These are phyloP conservation scores for Stephania cephalantha DNA, from an alignment of 164 flowering plant genomes.

Conservation along the genomic window DNA sequence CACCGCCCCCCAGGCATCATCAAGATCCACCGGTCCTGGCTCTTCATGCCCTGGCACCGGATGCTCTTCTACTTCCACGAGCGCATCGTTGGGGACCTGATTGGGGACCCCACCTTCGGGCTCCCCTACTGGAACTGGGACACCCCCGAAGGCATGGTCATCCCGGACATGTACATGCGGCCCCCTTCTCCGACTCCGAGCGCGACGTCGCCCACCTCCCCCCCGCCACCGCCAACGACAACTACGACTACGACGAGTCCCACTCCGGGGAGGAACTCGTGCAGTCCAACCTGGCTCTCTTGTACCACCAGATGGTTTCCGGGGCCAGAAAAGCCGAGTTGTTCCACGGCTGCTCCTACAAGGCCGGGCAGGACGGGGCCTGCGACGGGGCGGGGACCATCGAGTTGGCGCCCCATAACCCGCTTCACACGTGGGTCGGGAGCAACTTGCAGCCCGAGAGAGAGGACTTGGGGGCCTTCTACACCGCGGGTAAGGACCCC, in stretches of 20 bases:
- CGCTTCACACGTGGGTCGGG: slow-evolving; percentile 26
- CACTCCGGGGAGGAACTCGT: slow-evolving; percentile 15
- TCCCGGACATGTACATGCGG: slow-evolving; percentile 17
- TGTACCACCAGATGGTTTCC: slow-evolving; percentile 29
- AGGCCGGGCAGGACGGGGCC: slow-evolving; percentile 15
- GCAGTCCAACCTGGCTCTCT: slow-evolving; percentile 13
- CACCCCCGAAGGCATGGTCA: slow-evolving; percentile 20
- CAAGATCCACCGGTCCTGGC: slow-evolving; percentile 26
- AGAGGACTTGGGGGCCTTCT: slow-evolving; percentile 25
- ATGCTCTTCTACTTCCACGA: slow-evolving; percentile 27
- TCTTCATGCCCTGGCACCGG: slow-evolving; percentile 27
- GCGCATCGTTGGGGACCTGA: slow-evolving; percentile 19
- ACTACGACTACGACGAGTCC: slow-evolving; percentile 16
- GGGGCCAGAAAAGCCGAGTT: slow-evolving; percentile 28
- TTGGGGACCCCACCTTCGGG: slow-evolving; percentile 23
- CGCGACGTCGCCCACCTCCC: slow-evolving; percentile 17
- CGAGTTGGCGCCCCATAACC: slow-evolving; percentile 27
- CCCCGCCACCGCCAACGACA: slow-evolving; percentile 12
- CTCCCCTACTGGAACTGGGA: slow-evolving; percentile 33
- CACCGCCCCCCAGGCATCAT: slow-evolving; percentile 6
- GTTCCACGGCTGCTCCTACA: slow-evolving; percentile 23
- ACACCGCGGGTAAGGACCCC: slow-evolving; percentile 25
- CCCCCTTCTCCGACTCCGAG: slow-evolving; percentile 12
- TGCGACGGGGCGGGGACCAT: slow-evolving; percentile 26
- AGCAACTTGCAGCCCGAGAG: slow-evolving; percentile 17